phyloP scores from a whole-genome alignment of 2,329 filamentous ascomycete genomes.

The Annulohypoxylon truncatum region DNA sequence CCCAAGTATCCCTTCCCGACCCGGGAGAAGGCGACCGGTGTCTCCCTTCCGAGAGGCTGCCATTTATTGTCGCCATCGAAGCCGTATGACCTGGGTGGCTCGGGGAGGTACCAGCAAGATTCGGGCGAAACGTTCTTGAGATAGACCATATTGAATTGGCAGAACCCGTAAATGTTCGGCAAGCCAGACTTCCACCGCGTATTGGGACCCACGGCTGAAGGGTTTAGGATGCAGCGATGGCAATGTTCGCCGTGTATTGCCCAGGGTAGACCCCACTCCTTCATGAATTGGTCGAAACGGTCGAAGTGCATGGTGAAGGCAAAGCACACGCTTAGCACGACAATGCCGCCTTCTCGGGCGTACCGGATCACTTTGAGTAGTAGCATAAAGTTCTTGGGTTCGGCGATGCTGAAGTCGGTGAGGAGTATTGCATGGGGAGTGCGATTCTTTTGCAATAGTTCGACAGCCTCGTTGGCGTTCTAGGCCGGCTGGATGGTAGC shows the following conservation, averaged over 20 bases:
- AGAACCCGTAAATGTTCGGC: neutral
- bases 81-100: neutral
- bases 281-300: conserved; percentile 7
- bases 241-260: neutral
- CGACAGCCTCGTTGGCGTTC: neutral
- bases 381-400: conserved; percentile 1
- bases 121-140: neutral
- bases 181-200: neutral
- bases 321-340: neutral
- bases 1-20: conserved; percentile 14
- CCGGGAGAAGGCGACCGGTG: conserved; percentile 13
- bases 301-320: neutral
- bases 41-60: neutral
- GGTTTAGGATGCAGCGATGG: neutral
- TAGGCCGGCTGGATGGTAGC: conserved; percentile 1
- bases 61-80: neutral
- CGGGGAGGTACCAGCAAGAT: conserved; percentile 14
- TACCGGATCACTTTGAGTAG: conserved; percentile 5
- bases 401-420: conserved; percentile 1
- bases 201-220: neutral
- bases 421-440: conserved; percentile 13
- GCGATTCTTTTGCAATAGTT: neutral
- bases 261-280: conserved; percentile 10
- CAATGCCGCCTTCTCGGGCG: conserved; percentile 4
- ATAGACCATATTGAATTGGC: neutral